These are phyloP conservation scores for Lipomyces lipofer DNA, from an alignment of 805 yeast genomes.

Conservation along the genomic window DNA sequence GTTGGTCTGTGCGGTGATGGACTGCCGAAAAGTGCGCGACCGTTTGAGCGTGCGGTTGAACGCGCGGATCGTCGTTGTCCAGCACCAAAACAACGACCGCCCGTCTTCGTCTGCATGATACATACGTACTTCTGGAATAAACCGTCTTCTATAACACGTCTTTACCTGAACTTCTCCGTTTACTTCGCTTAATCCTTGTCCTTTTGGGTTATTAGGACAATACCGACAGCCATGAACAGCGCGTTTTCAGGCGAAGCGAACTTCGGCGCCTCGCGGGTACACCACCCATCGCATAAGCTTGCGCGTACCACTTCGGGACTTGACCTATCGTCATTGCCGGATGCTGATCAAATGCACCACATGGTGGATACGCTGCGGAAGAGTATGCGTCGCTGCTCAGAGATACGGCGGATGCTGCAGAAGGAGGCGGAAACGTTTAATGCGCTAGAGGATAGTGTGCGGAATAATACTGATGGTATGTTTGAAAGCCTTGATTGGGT, in stretches of 20 bases:
- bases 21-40: too few relatives aligned
- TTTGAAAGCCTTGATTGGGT: too few relatives aligned
- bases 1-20: too few relatives aligned
- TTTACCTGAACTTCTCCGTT: too few relatives aligned
- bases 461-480: conserved; percentile 10
- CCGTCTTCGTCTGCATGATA: too few relatives aligned
- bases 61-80: too few relatives aligned
- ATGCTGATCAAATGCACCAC: conserved; percentile 23
- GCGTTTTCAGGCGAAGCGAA: background rate
- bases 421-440: conserved; percentile 1
- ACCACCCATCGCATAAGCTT: conserved; percentile 9
- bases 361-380: conserved; percentile 17
- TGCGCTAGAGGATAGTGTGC: conserved; percentile 1
- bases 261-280: conserved; percentile 4
- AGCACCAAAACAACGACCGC: too few relatives aligned
- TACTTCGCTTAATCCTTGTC: too few relatives aligned
- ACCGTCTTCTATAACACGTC: too few relatives aligned
- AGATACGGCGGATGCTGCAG: conserved; percentile 15
- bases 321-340: conserved; percentile 23
- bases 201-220: too few relatives aligned
- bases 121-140: too few relatives aligned
- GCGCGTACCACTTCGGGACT: conserved; percentile 20
- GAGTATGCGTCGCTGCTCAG: conserved; percentile 16
- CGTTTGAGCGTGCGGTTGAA: too few relatives aligned
- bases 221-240: background rate